Conservation (phyloP, 208 protist genomes). For the Crithidia bombi region DNA sequence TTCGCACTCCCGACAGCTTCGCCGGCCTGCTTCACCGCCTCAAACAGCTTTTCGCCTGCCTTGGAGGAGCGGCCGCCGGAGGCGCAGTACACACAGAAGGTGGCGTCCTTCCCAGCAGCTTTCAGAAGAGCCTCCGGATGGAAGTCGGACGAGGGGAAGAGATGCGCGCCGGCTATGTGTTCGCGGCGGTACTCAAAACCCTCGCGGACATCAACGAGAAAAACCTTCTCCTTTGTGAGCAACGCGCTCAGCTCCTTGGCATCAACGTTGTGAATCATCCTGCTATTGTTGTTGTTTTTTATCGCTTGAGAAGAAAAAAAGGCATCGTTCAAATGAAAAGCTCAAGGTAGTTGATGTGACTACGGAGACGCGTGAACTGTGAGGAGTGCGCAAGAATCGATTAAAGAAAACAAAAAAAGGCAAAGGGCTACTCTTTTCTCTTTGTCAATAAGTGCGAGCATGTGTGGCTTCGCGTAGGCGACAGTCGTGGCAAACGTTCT, state of each 20-base stretch:
- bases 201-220: conserved; percentile 55
- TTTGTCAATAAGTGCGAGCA: conserved; percentile 4
- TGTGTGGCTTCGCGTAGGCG: neutral
- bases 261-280: conserved; percentile 33
- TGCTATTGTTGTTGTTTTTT: too few relatives aligned
- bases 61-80: conserved; percentile 45
- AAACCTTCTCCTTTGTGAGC: conserved; percentile 33
- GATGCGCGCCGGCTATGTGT: conserved; percentile 42
- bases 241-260: conserved; percentile 26
- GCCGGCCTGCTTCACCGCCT: conserved; percentile 17
- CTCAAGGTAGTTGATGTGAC: too few relatives aligned
- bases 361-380: too few relatives aligned
- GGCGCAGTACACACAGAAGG: conserved; percentile 46
- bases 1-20: conserved; percentile 21
- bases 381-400: neutral
- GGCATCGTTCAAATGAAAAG: neutral
- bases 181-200: conserved; percentile 45
- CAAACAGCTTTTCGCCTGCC: conserved; percentile 16
- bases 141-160: conserved; percentile 38
- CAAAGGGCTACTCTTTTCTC: neutral
- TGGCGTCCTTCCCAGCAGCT: conserved; percentile 20
- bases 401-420: neutral
- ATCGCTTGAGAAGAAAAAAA: neutral
- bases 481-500: neutral
- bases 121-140: conserved; percentile 36